Percentiles rank a stretch among this genome's conserved stretches.
Conservation (phyloP, 306 rosid genomes). For the Vigna trinervia region DNA sequence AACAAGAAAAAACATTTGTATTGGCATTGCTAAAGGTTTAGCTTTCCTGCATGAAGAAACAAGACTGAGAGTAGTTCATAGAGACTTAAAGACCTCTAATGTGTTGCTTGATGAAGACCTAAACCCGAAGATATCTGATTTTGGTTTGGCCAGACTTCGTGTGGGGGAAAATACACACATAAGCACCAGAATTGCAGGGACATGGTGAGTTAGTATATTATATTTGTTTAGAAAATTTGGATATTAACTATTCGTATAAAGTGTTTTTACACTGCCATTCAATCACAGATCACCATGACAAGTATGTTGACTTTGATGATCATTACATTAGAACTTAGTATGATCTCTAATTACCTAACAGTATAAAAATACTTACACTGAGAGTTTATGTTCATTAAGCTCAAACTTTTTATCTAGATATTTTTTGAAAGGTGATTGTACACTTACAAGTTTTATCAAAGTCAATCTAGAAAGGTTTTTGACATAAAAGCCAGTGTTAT, state of each 20-base stretch:
- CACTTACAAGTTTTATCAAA: background rate
- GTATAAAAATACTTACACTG: too few relatives aligned
- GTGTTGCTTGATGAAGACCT: slow-evolving; percentile 62
- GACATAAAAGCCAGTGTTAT: background rate
- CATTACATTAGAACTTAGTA: too few relatives aligned
- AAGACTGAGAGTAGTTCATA: slow-evolving; percentile 63
- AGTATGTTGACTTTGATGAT: background rate
- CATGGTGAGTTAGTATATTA: slow-evolving; percentile 46
- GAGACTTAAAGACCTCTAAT: slow-evolving; percentile 68
- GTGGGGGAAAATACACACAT: slow-evolving; percentile 68
- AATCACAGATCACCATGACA: background rate
- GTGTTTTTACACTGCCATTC: background rate
- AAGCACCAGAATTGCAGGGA: slow-evolving; percentile 64
- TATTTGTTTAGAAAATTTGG: background rate
- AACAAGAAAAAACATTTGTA: slow-evolving; percentile 60
- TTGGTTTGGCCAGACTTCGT: slow-evolving; percentile 67
- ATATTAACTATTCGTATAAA: background rate
- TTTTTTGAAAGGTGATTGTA: background rate
- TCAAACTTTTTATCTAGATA: background rate
- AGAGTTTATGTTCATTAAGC: too few relatives aligned
- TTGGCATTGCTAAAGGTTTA: slow-evolving; percentile 62
- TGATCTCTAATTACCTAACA: too few relatives aligned
- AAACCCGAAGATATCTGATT: slow-evolving; percentile 62
- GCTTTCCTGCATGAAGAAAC: slow-evolving; percentile 71
- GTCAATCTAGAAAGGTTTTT: background rate